Evolutionary conservation across 305 asterid genomes (phyloP).

Genomic region (Solanum aculeatissimum): DNA sequence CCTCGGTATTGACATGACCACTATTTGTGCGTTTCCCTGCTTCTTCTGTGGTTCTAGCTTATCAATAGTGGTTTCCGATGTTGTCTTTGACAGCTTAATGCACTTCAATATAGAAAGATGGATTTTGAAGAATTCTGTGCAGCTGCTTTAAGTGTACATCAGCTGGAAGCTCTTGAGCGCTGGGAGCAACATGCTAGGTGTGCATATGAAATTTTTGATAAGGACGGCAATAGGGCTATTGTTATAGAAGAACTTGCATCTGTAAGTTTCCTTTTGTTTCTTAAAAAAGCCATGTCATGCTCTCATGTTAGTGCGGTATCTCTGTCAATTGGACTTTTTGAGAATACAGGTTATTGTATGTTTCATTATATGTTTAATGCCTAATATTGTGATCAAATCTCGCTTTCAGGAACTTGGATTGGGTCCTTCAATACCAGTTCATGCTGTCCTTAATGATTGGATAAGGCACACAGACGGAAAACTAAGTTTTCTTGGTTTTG

Average conservation of each 20-base stretch:
- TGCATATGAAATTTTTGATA: slow-evolving; percentile 59
- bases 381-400: neutral
- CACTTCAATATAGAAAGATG: slow-evolving; percentile 63
- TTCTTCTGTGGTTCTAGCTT: neutral
- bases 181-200: slow-evolving; percentile 61
- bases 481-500: slow-evolving; percentile 51
- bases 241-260: slow-evolving; percentile 68
- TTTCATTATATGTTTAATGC: neutral
- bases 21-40: neutral
- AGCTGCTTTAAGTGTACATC: slow-evolving; percentile 46
- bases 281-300: neutral
- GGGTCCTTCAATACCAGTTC: slow-evolving; percentile 49
- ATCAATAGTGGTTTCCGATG: neutral
- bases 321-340: neutral
- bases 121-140: slow-evolving; percentile 64
- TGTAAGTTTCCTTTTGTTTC: slow-evolving; percentile 14
- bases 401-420: slow-evolving; percentile 56
- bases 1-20: slow-evolving; percentile 15
- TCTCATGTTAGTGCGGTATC: neutral
- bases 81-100: slow-evolving; percentile 38
- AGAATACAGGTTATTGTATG: neutral
- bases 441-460: slow-evolving; percentile 57
- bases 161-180: slow-evolving; percentile 44
- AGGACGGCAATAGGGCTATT: slow-evolving; percentile 57
- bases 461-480: slow-evolving; percentile 57